Evolutionary conservation across 768 basidiomycete species (phyloP).

Genomic region (Gymnopilus junonius): DNA sequence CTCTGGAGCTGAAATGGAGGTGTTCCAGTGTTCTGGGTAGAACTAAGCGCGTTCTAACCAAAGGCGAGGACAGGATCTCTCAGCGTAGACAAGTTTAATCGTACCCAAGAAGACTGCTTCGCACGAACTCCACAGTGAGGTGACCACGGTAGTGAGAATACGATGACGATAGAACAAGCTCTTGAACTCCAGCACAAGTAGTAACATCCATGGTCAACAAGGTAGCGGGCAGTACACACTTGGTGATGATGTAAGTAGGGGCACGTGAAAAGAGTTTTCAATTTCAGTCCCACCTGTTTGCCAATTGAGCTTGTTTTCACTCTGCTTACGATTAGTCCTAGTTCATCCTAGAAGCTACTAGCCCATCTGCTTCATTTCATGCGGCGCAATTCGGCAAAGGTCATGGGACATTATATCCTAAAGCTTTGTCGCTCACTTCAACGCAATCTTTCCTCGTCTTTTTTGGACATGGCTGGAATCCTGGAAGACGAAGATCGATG

Average conservation of each 20-base stretch:
- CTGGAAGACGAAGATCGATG: neutral
- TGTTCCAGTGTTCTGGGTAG: constrained; percentile 12
- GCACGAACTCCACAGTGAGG: constrained; percentile 1
- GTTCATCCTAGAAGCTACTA: neutral
- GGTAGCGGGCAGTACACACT: too few relatives aligned
- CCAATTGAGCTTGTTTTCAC: neutral
- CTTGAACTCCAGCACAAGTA: neutral
- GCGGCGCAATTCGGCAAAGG: constrained; percentile 3
- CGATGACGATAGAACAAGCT: neutral
- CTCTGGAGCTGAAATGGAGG: neutral
- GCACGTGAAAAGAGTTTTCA: too few relatives aligned
- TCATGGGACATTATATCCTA: constrained; percentile 11
- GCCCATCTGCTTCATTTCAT: neutral
- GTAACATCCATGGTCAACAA: too few relatives aligned
- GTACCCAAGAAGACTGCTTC: neutral
- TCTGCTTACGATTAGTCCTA: neutral
- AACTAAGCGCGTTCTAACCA: constrained; percentile 3
- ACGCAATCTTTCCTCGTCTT: constrained; percentile 1
- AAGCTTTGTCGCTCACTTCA: constrained; percentile 1
- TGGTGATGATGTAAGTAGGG: neutral
- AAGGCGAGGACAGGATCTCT: constrained; percentile 3
- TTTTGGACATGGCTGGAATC: constrained; percentile 11
- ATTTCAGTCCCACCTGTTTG: too few relatives aligned
- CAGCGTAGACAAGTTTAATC: neutral
- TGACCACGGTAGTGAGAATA: neutral